These are phyloP conservation scores for Coniochaeta sp. DNA, from an alignment of 2,329 filamentous ascomycete genomes.

Conservation along the genomic window DNA sequence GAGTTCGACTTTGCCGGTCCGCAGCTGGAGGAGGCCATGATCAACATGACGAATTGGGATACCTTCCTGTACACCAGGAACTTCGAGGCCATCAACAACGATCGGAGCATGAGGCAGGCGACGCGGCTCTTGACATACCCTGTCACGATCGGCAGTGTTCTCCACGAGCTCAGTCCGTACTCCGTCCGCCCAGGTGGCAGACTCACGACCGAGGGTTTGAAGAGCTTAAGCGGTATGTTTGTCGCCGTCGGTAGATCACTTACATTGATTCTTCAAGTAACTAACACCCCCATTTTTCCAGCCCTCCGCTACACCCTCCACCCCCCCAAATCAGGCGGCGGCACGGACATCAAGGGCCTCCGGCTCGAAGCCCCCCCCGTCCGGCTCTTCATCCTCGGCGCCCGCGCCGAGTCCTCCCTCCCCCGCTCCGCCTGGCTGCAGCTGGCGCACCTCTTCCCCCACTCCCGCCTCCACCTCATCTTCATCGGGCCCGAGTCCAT, in stretches of 20 bases:
- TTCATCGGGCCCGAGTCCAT: conserved; percentile 96
- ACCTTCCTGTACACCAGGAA: conserved; percentile 90
- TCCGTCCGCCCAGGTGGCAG: conserved; percentile 66
- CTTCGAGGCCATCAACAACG: conserved; percentile 84
- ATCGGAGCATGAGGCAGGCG: conserved; percentile 84
- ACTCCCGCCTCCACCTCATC: conserved; percentile 79
- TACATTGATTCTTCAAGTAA: neutral
- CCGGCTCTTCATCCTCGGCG: conserved; percentile 86
- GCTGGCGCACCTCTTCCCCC: conserved; percentile 89
- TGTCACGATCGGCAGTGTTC: conserved; percentile 78
- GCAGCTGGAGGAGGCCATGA: conserved; percentile 84
- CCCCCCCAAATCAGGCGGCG: conserved; percentile 72
- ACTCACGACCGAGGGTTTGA: conserved; percentile 80
- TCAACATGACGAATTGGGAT: conserved; percentile 99
- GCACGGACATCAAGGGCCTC: conserved; percentile 67
- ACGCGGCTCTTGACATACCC: conserved; percentile 93
- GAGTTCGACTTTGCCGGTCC: conserved; percentile 88
- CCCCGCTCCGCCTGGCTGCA: conserved; percentile 93
- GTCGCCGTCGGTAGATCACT: neutral
- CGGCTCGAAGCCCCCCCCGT: conserved; percentile 80
- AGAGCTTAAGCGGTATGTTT: conserved; percentile 79
- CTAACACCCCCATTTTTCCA: neutral
- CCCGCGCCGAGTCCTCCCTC: conserved; percentile 93
- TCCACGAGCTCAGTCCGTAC: conserved; percentile 94
- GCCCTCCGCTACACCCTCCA: conserved; percentile 82